Base-by-base conservation (phyloP, 345 rosid species). In the Anacardium occidentale region DNA sequence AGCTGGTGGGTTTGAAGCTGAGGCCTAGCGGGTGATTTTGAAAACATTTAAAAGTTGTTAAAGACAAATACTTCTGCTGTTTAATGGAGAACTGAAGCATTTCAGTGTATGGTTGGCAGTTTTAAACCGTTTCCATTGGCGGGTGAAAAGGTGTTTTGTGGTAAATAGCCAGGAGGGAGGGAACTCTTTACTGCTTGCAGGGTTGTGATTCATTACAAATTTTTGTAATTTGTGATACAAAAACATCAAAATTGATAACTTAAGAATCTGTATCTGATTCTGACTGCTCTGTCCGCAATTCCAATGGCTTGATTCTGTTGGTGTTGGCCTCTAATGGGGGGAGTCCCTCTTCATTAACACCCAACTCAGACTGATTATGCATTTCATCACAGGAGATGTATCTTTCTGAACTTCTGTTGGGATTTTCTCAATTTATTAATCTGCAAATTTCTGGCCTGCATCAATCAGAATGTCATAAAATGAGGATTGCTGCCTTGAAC, bases 271-370 rank as follows among this genome's bases (percentile, higher is more conserved):
- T 66, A 73, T 91, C 96, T 2, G 97, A 86, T 62, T 62, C 93
- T 2, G 93, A 82, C 67, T 79, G 78, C 1, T 85, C 85, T 37
- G 79, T 73, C 11, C 81, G 86, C 80, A 78, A 69, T 42, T 86
- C 80, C 60, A 73, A 53, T 2, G 92, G 92, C 71, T 80, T 84
- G 58, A 84, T 62, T 77, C 94, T 89, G 76, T 92, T 94, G 45
- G 76, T 80, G 78, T 94, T 92, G 66, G 91, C 91, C 85, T 92
- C 97, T 77, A 94, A 59, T 18, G 91, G 97, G 0, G 97, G 93
- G 57, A 94, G 85, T 48, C 81, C 91, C 63, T 85, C 90, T 55
- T 81, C 83, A 55, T 34, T 34, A 50, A 81, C 85, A 80, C 80
- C 89, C 0, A 83, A 79, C 69, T 75, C 80, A 8, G 26, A 37